Evolutionary conservation across 495 filamentous ascomycete genomes (phyloP).

Genomic region (Tuber magnatum): DNA sequence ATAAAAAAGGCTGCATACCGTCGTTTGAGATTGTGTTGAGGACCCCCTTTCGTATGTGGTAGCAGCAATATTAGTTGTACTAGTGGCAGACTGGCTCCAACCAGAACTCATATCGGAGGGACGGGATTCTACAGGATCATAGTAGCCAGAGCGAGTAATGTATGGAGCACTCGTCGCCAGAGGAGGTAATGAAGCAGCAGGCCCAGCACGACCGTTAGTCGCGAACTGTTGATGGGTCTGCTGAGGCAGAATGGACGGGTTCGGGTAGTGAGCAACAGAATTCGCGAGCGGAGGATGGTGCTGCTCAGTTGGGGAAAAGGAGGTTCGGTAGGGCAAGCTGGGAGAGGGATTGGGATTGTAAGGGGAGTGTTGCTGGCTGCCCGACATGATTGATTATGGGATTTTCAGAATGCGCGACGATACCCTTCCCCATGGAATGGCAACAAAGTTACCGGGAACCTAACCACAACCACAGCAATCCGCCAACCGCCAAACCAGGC

Average conservation of each 20-base stretch:
- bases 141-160: slow-evolving; percentile 38
- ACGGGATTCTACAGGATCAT: slow-evolving; percentile 39
- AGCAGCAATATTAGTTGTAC: slow-evolving; percentile 10
- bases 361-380: slow-evolving; percentile 40
- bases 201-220: slow-evolving; percentile 33
- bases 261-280: slow-evolving; percentile 25
- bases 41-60: slow-evolving; percentile 30
- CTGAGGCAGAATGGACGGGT: slow-evolving; percentile 32
- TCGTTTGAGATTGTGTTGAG: slow-evolving; percentile 34
- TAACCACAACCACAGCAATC: slow-evolving; percentile 29
- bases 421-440: slow-evolving; percentile 30
- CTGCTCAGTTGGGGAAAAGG: slow-evolving; percentile 41
- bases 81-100: slow-evolving; percentile 23
- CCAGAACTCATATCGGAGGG: slow-evolving; percentile 37
- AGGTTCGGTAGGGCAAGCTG: slow-evolving; percentile 40
- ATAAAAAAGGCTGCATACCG: slow-evolving; percentile 25
- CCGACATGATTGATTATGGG: slow-evolving; percentile 37
- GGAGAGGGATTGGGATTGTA: slow-evolving; percentile 39
- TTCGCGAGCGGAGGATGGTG: slow-evolving; percentile 33
- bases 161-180: slow-evolving; percentile 20
- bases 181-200: slow-evolving; percentile 29
- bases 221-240: slow-evolving; percentile 19
- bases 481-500: slow-evolving; percentile 2
- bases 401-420: slow-evolving; percentile 35
- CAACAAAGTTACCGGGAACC: slow-evolving; percentile 11